Evolutionary conservation across 768 basidiomycete genomes (phyloP), one percentile per base, ranked within the genome.

Genomic region (Galerina marginata): DNA sequence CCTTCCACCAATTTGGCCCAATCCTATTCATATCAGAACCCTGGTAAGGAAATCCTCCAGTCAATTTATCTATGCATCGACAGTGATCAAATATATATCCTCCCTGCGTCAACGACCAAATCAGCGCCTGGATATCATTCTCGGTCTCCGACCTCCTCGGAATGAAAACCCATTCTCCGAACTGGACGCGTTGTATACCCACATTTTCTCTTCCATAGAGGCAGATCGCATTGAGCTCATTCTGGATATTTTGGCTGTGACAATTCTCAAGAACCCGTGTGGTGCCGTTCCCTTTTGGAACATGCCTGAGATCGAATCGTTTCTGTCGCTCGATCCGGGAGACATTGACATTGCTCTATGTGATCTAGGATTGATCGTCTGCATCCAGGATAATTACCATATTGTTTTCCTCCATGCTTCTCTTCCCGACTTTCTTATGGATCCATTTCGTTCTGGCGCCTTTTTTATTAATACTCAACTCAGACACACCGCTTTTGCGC

Each of bases 1-100:
- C 29, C 50, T 62, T 9, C 44, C 49, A 1, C 9, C 36, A n/a
- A 0, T 23, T 9, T 62, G 61, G 61, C 61, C 61, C 3, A 4
- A 14, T 53, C 39, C 51, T 14, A 9, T 10, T 20, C 20, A 20
- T 11, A 25, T 53, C 7, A 12, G 25, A 11, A 53, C 6, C 6
- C 20, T 53, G 23, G 38, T 53, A 7, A 6, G 11, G 16, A 53
- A 40, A 14, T 40, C 51, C 7, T 53, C 51, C 2, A 25, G 51
- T 6, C 51, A 53, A n/a, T 53, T 53, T 14, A 42, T 53, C 7
- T 53, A 40, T 29, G 51, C 51, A 4, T 40, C 51, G 6, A 53
- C 51, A 15, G 51, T 53, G 12, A 29, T 42, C 12, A 53, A 53
- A 26, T 53, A 40, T 26, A 15, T 53, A 9, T 53, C 51, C 4